Base-by-base conservation (phyloP, 352 stramenopile genomes). In the Ophiocytium majus region DNA sequence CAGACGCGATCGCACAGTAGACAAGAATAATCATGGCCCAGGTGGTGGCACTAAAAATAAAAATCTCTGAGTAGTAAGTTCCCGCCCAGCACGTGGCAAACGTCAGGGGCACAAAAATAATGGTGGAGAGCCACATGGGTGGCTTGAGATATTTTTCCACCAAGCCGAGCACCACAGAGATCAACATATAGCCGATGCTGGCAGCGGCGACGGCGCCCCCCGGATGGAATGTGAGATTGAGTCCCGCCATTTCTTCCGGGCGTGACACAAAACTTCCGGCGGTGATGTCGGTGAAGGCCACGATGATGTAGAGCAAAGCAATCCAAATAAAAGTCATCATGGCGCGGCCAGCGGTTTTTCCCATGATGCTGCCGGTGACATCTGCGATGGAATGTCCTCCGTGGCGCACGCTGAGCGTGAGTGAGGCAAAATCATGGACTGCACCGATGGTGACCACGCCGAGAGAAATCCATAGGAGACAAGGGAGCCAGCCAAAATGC, bases 271-370 rank as follows among this genome's bases (percentile, higher is more conserved):
- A 71, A 28, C 19, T 23, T 23, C 57, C 28, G 23, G 57, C 57
- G 19, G 57, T 71, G 57, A 71, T 71, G 57, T 71, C 57, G 57
- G 57, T 71, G 28, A 71, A 71, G 57, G 57, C 57, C 19, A 71
- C 57, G 28, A 71, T 71, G 57, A 71, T 71, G 57, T 71, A 71
- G 57, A 71, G 23, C 57, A 71, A 28, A 23, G 57, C 57, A 23
- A 71, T 23, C 57, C 57, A 71, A 28, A 71, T 71, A 28, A 71
- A 71, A 71, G 57, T 28, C 28, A 28, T 71, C 57, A 71, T 71
- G 19, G 57, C 57, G 23, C 28, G 23, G 28, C 57, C 57, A 28
- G 57, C 57, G 19, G 19, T 23, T 23, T 23, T 71, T 71, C 57
- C 57, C 19, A 71, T 23, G 23, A 23, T 23, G 19, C 28, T 28